These are phyloP conservation scores for Petunia hybrid DNA, from an alignment of 305 asterid genomes.

Conservation along the genomic window DNA sequence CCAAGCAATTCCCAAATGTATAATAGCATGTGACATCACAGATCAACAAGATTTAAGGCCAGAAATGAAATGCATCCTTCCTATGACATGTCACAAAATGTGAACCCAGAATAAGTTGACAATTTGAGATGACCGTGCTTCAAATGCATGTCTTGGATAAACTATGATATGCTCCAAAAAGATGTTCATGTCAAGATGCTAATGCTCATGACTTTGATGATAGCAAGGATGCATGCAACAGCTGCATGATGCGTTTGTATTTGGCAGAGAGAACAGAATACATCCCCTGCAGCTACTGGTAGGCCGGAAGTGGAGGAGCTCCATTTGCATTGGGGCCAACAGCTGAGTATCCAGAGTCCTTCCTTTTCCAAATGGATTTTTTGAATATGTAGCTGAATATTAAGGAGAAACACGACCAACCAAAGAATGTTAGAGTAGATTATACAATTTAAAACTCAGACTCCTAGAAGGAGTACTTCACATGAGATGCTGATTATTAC, in stretches of 20 bases:
- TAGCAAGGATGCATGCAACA: slow-evolving; percentile 86
- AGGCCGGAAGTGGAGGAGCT: slow-evolving; percentile 63
- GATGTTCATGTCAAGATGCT: slow-evolving; percentile 61
- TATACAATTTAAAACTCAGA: slow-evolving; percentile 8
- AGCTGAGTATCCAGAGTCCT: slow-evolving; percentile 62
- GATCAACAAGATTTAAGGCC: slow-evolving; percentile 31
- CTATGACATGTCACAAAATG: slow-evolving; percentile 43
- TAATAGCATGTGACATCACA: slow-evolving; percentile 29
- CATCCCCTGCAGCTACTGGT: slow-evolving; percentile 96
- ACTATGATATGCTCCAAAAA: slow-evolving; percentile 51
- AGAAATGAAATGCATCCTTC: slow-evolving; percentile 50
- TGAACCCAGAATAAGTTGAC: slow-evolving; percentile 36
- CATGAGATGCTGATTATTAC: slow-evolving; percentile 8
- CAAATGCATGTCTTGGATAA: slow-evolving; percentile 68
- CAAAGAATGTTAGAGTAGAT: not conserved
- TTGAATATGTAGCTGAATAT: slow-evolving; percentile 81
- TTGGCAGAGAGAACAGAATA: slow-evolving; percentile 74
- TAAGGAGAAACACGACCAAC: slow-evolving; percentile 55
- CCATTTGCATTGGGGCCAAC: slow-evolving; percentile 63
- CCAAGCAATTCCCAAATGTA: slow-evolving; percentile 19
- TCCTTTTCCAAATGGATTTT: slow-evolving; percentile 97
- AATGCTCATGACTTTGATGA: slow-evolving; percentile 82
- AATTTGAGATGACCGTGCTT: slow-evolving; percentile 47
- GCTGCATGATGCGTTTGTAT: slow-evolving; percentile 86
- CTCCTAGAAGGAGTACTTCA: not conserved